Evolutionary conservation across 192 early-diverging fungal species (phyloP), one percentile per base, ranked within the genome.

Genomic region (Coemansia sp.): DNA sequence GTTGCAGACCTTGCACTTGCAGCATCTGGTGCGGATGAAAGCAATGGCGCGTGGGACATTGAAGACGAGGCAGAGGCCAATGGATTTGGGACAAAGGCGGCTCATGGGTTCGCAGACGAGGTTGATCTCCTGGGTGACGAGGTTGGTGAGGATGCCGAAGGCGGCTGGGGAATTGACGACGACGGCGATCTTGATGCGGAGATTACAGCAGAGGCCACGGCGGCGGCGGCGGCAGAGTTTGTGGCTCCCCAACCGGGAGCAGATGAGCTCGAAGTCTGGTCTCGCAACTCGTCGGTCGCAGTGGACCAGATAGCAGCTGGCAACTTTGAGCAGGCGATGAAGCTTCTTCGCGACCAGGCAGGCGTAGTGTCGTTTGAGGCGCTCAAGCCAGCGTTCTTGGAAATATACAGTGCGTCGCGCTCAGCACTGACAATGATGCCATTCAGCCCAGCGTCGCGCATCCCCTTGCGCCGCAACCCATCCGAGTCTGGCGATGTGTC

Each of bases 231-330:
- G 0, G 67, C 71, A 4, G 70, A 57, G 10, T 93, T 91, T 76
- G 84, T 85, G 54, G 74, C 90, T 3, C 94, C 94, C 10, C 83
- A 87, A 40, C 78, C 88, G 9, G 95, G 95, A 11, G 81, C 85
- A 7, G 82, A 72, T 61, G 86, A 93, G 62, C 80, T 74, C 11
- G 88, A 90, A 13, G 41, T 83, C 11, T 97, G 94, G 94, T 82
- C 85, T 44, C 89, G 90, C 58, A 95, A 91, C 79, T 97, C 95
- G 6, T 77, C 79, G 22, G 79, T 94, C 56, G 92, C 95, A 14
- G 92, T 86, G 0, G 95, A 99, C 74, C 95, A 97, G 67, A 87
- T 96, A 68, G 94, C 94, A 0, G 95, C 95, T 13, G 97, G 97
- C 41, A 88, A 91, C 23, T 98, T 96, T 72, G 95, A 96, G 62